These are phyloP conservation scores for Kazachstania bromeliacearum DNA, from an alignment of 805 yeast genomes.

Conservation along the genomic window DNA sequence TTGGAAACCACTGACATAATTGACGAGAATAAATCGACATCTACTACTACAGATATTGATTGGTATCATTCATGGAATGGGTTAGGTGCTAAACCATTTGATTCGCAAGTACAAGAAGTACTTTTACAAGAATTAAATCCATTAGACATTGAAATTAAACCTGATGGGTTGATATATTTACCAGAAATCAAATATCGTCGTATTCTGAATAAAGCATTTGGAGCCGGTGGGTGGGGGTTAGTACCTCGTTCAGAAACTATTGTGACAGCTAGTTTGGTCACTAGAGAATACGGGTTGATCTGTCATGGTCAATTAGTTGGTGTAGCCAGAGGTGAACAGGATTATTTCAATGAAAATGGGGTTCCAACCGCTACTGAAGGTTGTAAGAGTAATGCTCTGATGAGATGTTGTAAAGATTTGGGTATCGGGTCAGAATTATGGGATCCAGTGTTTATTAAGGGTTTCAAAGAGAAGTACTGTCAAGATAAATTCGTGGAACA, in stretches of 20 bases:
- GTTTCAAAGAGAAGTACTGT: slow-evolving; percentile 55
- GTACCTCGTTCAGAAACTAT: slow-evolving; percentile 85
- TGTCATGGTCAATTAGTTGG: slow-evolving; percentile 84
- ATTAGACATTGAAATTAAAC: slow-evolving; percentile 84
- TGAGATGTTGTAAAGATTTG: slow-evolving; percentile 96
- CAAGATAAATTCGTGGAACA: slow-evolving; percentile 83
- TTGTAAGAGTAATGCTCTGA: slow-evolving; percentile 89
- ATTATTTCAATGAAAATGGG: slow-evolving; percentile 76
- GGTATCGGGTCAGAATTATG: slow-evolving; percentile 95
- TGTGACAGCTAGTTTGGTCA: slow-evolving; percentile 63
- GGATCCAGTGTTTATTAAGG: slow-evolving; percentile 86
- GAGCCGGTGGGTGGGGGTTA: slow-evolving; percentile 98
- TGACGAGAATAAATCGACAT: not conserved
- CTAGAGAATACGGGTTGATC: slow-evolving; percentile 83
- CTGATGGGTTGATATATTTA: slow-evolving; percentile 83
- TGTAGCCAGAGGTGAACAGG: slow-evolving; percentile 93
- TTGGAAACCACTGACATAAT: slow-evolving; percentile 1
- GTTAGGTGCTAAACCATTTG: slow-evolving; percentile 69
- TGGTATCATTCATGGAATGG: slow-evolving; percentile 90
- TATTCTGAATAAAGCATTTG: slow-evolving; percentile 80
- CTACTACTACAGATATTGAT: slow-evolving; percentile 29
- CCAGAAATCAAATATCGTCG: slow-evolving; percentile 96
- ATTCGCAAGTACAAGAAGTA: slow-evolving; percentile 47
- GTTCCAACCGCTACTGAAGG: slow-evolving; percentile 96
- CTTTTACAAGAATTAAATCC: slow-evolving; percentile 53